These are phyloP conservation scores for Ambrosia artemisiifolia DNA, from an alignment of 129 eudicot genomes.

Conservation along the genomic window DNA sequence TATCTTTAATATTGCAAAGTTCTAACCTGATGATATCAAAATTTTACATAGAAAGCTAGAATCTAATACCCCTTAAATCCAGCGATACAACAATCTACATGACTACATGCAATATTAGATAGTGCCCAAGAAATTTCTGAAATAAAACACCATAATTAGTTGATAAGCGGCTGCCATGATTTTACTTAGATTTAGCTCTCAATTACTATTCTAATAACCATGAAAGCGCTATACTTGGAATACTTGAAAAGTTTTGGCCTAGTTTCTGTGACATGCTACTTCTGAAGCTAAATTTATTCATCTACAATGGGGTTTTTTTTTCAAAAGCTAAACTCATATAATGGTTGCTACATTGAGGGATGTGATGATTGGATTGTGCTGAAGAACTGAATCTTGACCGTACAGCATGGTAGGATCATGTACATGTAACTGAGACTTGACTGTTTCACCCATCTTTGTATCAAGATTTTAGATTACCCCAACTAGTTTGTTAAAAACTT, in stretches of 20 bases:
- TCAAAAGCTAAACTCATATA: too few species aligned
- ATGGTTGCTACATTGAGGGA: background rate
- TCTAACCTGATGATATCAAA: background rate
- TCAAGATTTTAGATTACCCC: background rate
- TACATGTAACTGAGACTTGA: background rate
- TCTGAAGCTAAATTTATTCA: too few species aligned
- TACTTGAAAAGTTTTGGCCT: background rate
- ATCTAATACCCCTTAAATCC: background rate
- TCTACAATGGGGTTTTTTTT: too few species aligned
- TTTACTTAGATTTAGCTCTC: background rate
- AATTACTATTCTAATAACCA: background rate
- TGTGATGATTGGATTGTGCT: background rate
- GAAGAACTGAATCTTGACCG: background rate
- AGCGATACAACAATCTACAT: background rate
- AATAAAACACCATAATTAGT: background rate
- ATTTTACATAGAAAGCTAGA: background rate
- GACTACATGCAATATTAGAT: background rate
- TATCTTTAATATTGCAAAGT: background rate
- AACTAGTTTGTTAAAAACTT: conserved; percentile 2
- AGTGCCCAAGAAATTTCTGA: background rate
- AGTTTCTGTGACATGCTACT: background rate
- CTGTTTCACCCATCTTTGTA: background rate
- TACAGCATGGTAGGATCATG: background rate
- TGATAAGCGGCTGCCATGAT: background rate
- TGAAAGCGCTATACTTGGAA: background rate